Conservation (phyloP, 2,329 filamentous ascomycete species). For the Claviceps sp. region DNA sequence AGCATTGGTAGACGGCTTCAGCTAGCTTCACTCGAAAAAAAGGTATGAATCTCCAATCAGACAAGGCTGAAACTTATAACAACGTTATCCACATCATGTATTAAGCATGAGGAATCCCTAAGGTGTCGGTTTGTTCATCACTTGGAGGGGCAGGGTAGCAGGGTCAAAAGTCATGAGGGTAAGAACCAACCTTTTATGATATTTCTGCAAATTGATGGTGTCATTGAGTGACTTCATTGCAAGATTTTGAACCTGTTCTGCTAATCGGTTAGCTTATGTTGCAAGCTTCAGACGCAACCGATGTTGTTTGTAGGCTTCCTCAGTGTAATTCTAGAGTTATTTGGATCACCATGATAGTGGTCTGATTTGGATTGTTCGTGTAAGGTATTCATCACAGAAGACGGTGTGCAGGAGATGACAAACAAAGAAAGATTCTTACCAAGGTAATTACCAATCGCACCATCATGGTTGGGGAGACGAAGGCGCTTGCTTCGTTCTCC, state of each 20-base stretch:
- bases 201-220: not conserved
- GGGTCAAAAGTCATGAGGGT: not conserved
- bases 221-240: not conserved
- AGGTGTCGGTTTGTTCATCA: constrained; percentile 51
- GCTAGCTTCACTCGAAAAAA: constrained; percentile 8
- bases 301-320: constrained; percentile 23
- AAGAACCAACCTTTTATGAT: constrained; percentile 32
- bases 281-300: not conserved
- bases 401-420: constrained; percentile 1
- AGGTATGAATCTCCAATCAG: constrained; percentile 34
- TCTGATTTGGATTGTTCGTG: constrained; percentile 53
- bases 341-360: constrained; percentile 40
- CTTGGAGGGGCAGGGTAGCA: constrained; percentile 16
- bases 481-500: constrained; percentile 1
- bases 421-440: constrained; percentile 11
- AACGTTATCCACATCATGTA: constrained; percentile 49
- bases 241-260: too few species aligned
- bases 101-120: constrained; percentile 58
- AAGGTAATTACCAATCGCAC: not conserved
- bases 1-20: constrained; percentile 15
- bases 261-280: not conserved
- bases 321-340: constrained; percentile 41
- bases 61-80: constrained; percentile 54
- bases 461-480: not conserved
- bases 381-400: constrained; percentile 21